phyloP scores from a whole-genome alignment of 2,329 filamentous ascomycete genomes.

The Apiospora rasikravindrae region DNA sequence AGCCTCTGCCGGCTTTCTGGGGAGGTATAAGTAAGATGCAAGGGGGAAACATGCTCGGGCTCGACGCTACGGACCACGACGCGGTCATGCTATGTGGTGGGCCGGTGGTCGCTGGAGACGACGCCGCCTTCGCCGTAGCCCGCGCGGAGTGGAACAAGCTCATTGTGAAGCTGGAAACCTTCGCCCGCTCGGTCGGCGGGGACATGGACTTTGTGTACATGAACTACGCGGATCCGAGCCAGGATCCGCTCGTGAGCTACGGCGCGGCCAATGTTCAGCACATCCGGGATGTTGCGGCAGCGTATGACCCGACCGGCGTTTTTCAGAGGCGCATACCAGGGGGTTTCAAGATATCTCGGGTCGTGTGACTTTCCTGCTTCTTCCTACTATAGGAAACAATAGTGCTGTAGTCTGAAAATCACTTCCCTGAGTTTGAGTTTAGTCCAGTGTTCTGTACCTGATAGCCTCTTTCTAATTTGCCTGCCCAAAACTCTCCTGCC shows the following conservation, averaged over 20 bases:
- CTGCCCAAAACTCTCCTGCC: too few species aligned
- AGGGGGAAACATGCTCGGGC: too few species aligned
- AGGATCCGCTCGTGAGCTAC: conserved; percentile 39
- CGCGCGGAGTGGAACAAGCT: not conserved
- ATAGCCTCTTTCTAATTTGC: too few species aligned
- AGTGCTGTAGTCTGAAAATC: too few species aligned
- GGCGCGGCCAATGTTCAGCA: conserved; percentile 38
- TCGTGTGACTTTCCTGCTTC: conserved; percentile 28
- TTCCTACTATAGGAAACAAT: too few species aligned
- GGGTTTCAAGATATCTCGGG: conserved; percentile 42
- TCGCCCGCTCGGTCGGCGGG: conserved; percentile 24
- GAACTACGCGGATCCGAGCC: conserved; percentile 43
- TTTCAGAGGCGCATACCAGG: conserved; percentile 44
- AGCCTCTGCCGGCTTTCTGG: too few species aligned
- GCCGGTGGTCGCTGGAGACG: not conserved
- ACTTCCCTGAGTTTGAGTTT: too few species aligned
- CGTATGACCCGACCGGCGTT: conserved; percentile 43
- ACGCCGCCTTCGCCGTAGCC: not conserved
- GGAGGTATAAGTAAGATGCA: too few species aligned
- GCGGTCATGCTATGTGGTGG: too few species aligned
- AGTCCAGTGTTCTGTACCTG: too few species aligned
- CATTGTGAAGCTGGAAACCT: not conserved
- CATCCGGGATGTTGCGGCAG: conserved; percentile 37
- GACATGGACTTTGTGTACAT: conserved; percentile 41
- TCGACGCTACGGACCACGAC: too few species aligned